Base-by-base conservation (phyloP, 2,329 filamentous ascomycete genomes). In the Aspergillus terreus region DNA sequence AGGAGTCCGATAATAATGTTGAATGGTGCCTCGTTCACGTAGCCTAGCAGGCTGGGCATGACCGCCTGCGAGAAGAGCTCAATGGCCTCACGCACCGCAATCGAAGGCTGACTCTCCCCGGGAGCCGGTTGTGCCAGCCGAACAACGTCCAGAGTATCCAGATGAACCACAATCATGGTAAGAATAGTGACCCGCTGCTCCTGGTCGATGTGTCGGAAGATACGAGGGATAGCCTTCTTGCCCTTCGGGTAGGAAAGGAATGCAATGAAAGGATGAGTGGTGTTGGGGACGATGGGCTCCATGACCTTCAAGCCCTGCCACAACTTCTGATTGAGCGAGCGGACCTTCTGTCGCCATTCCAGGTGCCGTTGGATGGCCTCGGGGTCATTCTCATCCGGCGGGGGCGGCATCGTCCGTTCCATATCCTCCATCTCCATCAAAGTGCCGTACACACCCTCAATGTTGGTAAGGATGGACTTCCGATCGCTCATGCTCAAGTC, bases 361-460 rank as follows among this genome's bases (percentile, higher is more conserved):
- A 87, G 82, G 60, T 95, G 88, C 58, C 79, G 77, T 66, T 89
- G 84, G 49, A 90, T 83, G 19, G 86, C 79, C 52, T 87, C 87
- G 9, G 83, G 78, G 50, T 90, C 84, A 51, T 80, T 81, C 60
- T 84, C 84, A 45, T 82, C 79, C 21, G 85, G 78, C 60, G 75
- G 87, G 19, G 83, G 82, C 1, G 87, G 92, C 70, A 94, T 84
- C 44, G 83, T 83, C 50, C 94, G 86, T 64, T 94, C 88, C 63
- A 96, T 89, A 58, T 97, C 92, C 70, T 99, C 94, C 74, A 97
- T 86, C 64, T 87, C 84, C 90, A 99, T 96, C 58, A 99, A 74
- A 0, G 86, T 90, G 46, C 81, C 80, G 71, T 97, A 99, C 14
- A 96, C 88, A 57, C 82, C 84, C 70, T 99, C 94, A 47, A 96